A percentile compares a stretch with the other conserved stretches of the same genome.
Conservation (phyloP, 768 basidiomycete species). For the Lentinula guzmanii region DNA sequence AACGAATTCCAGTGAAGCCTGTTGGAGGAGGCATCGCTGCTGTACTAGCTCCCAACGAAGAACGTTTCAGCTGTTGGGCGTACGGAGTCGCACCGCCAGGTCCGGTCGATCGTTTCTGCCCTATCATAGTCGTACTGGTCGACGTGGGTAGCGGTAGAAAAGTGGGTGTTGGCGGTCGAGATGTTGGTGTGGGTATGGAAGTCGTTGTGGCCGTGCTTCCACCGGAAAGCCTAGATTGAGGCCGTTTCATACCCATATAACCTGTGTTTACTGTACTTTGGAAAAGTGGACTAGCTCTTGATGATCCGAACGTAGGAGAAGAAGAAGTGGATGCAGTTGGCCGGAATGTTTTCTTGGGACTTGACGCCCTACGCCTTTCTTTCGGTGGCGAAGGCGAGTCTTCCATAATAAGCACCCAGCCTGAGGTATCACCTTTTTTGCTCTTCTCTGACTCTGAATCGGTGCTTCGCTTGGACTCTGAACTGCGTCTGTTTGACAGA, state of each 20-base stretch:
- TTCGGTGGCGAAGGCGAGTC: constrained; percentile 71
- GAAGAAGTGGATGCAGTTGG: constrained; percentile 39
- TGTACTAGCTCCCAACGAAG: constrained; percentile 53
- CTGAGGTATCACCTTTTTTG: constrained; percentile 57
- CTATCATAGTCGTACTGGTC: constrained; percentile 31
- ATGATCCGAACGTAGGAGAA: constrained; percentile 34
- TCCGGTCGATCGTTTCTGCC: constrained; percentile 57
- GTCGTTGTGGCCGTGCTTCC: constrained; percentile 54
- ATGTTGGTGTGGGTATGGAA: constrained; percentile 59
- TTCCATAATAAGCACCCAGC: constrained; percentile 89
- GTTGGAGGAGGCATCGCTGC: constrained; percentile 20
- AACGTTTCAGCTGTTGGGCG: constrained; percentile 45
- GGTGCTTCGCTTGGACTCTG: constrained; percentile 34
- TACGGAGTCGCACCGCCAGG: constrained; percentile 33
- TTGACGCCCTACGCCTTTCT: constrained; percentile 56
- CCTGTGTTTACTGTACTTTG: constrained; percentile 36
- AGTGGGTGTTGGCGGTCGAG: constrained; percentile 72
- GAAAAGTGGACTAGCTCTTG: constrained; percentile 31
- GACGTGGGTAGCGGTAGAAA: constrained; percentile 65
- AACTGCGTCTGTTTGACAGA: constrained; percentile 32
- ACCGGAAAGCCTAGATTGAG: constrained; percentile 69
- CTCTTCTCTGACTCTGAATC: constrained; percentile 40
- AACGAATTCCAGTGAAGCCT: constrained; percentile 4
- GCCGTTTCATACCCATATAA: constrained; percentile 42
- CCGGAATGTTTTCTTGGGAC: constrained; percentile 54